Evolutionary conservation across 257 asterid genomes (phyloP).

Genomic region (Coffea canephora): DNA sequence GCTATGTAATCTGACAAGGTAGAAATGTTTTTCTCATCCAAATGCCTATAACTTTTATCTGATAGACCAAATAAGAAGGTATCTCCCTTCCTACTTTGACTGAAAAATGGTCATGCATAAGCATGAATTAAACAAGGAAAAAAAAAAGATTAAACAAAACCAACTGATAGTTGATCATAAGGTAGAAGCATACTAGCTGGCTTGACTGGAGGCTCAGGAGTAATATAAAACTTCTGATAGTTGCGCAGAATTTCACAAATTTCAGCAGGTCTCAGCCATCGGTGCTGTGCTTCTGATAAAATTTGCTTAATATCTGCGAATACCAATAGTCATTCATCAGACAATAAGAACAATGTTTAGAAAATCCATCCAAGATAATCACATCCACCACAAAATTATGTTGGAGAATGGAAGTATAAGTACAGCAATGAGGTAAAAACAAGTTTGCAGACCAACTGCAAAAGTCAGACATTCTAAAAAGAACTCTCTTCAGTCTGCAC

Average conservation of each 20-base stretch:
- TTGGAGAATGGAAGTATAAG: neutral
- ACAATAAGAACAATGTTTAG: neutral
- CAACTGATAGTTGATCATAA: neutral
- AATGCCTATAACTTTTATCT: neutral
- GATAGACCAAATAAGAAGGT: neutral
- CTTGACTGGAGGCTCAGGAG: conserved; percentile 79
- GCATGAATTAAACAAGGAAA: neutral
- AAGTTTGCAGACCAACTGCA: neutral
- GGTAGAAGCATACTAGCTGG: conserved; percentile 77
- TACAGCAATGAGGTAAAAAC: neutral
- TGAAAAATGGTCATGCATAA: neutral
- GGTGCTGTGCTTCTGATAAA: conserved; percentile 67
- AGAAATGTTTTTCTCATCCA: neutral
- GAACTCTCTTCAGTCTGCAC: neutral
- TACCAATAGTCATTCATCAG: conserved; percentile 22
- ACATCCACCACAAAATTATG: conserved; percentile 8
- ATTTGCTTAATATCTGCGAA: conserved; percentile 78
- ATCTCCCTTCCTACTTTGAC: neutral
- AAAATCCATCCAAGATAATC: neutral
- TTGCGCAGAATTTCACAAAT: conserved; percentile 78
- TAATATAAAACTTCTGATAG: conserved; percentile 61
- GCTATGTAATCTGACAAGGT: neutral
- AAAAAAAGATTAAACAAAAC: neutral
- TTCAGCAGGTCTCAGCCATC: conserved; percentile 98
- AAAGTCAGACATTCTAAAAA: neutral